These are phyloP conservation scores for Brettanomyces sp. DNA, from an alignment of 805 yeast species.

Conservation along the genomic window DNA sequence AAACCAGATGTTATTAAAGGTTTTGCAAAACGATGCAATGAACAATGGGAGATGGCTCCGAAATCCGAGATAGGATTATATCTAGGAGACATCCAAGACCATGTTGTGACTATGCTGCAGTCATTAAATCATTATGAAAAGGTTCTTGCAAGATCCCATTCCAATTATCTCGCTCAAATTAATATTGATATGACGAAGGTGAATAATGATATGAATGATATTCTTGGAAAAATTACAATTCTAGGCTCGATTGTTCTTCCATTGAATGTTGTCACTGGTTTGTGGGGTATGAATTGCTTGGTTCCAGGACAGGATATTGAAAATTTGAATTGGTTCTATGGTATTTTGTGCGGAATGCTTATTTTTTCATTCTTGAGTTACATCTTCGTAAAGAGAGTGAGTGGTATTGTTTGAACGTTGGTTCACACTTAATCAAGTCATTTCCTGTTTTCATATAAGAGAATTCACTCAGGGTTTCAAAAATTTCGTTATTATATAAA, in stretches of 20 bases:
- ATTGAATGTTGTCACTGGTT: conserved; percentile 87
- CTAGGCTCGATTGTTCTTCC: conserved; percentile 94
- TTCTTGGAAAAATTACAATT: conserved; percentile 84
- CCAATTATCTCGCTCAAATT: conserved; percentile 92
- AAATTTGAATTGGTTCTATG: conserved; percentile 59
- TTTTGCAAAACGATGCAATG: conserved; percentile 83
- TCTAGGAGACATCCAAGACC: conserved; percentile 95
- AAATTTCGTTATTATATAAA: too few relatives aligned
- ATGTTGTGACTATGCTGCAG: conserved; percentile 94
- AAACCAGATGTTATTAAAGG: conserved; percentile 98
- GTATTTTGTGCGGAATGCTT: conserved; percentile 38
- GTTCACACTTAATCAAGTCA: too few relatives aligned
- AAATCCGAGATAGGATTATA: conserved; percentile 87
- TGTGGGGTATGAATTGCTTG: conserved; percentile 98
- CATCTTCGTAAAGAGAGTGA: conserved; percentile 36
- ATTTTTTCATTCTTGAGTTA: conserved; percentile 38
- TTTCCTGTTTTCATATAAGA: too few relatives aligned
- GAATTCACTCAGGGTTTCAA: too few relatives aligned
- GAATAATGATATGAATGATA: conserved; percentile 95
- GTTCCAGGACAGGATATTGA: conserved; percentile 84
- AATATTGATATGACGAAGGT: conserved; percentile 97
- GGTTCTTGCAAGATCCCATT: conserved; percentile 86
- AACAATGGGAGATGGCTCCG: conserved; percentile 73
- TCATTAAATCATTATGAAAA: conserved; percentile 91
- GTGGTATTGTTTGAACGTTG: conserved; percentile 18